Conservation (phyloP, 2,329 filamentous ascomycete species). For the Alternaria burnsii region DNA sequence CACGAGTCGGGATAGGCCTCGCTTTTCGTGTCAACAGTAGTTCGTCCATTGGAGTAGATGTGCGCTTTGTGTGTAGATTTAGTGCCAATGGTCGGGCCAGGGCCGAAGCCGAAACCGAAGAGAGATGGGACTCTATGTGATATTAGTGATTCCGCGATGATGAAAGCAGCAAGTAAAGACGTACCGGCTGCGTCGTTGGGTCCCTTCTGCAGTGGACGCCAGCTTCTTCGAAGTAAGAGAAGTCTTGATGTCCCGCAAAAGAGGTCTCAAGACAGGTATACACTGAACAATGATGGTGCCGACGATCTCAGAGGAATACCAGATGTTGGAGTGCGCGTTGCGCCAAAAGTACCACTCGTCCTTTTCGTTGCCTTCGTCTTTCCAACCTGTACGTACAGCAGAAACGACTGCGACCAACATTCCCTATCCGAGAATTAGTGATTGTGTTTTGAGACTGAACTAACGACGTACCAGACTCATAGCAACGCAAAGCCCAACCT, state of each 20-base stretch:
- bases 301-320: conserved; percentile 62
- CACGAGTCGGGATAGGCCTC: conserved; percentile 28
- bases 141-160: not conserved
- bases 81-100: conserved; percentile 17
- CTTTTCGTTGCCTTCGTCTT: conserved; percentile 59
- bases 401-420: conserved; percentile 61
- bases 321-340: conserved; percentile 58
- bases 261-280: conserved; percentile 61
- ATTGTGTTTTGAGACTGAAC: not conserved
- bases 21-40: conserved; percentile 23
- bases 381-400: conserved; percentile 60
- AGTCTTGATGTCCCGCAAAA: conserved; percentile 55
- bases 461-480: conserved; percentile 55
- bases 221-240: conserved; percentile 50
- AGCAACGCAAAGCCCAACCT: conserved; percentile 60
- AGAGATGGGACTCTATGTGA: conserved; percentile 9
- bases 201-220: conserved; percentile 23
- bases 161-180: not conserved
- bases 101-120: conserved; percentile 16
- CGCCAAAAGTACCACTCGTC: conserved; percentile 59
- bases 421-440: conserved; percentile 38
- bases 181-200: conserved; percentile 27
- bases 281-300: conserved; percentile 66
- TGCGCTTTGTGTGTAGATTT: conserved; percentile 29
- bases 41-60: conserved; percentile 32